Percentiles rank a stretch among this genome's conserved stretches.
Evolutionary conservation across 306 rosid species (phyloP).

Genomic region (Cucumis hystrix): DNA sequence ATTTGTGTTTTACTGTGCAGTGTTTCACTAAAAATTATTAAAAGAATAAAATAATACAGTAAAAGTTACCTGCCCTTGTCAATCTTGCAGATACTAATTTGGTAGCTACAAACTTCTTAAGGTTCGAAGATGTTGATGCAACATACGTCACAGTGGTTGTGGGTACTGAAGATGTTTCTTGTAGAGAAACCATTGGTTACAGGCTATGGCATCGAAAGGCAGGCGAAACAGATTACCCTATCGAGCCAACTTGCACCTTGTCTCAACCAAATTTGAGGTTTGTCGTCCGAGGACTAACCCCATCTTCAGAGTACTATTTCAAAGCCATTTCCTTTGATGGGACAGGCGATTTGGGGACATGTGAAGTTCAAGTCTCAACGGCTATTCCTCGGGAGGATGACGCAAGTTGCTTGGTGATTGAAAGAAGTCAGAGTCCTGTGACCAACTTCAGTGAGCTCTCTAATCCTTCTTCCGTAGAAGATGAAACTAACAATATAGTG

Average conservation of each 20-base stretch:
- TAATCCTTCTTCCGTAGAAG: conserved; percentile 90
- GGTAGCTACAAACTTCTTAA: conserved; percentile 36
- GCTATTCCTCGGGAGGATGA: conserved; percentile 39
- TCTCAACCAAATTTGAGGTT: conserved; percentile 42
- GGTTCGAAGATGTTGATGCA: conserved; percentile 58
- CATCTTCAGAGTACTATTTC: conserved; percentile 65
- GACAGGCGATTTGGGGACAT: conserved; percentile 19
- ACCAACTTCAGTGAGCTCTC: conserved; percentile 87
- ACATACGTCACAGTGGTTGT: conserved; percentile 52
- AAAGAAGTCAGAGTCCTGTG: conserved; percentile 77
- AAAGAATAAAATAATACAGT: neutral
- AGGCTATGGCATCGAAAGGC: conserved; percentile 65
- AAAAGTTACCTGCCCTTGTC: neutral
- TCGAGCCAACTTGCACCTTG: conserved; percentile 40
- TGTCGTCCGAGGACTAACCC: conserved; percentile 36
- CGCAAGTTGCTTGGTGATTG: conserved; percentile 41
- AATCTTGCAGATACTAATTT: conserved; percentile 38
- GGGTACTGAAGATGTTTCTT: conserved; percentile 29
- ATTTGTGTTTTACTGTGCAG: neutral
- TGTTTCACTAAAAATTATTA: neutral
- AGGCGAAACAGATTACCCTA: conserved; percentile 35
- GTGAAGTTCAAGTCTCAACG: conserved; percentile 56
- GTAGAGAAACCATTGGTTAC: conserved; percentile 31
- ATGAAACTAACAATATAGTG: conserved; percentile 68
- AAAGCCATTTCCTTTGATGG: conserved; percentile 38